Evolutionary conservation across 2,329 filamentous ascomycete species (phyloP), one percentile per base, ranked within the genome.

Genomic region (Cyphellophora attinorum): DNA sequence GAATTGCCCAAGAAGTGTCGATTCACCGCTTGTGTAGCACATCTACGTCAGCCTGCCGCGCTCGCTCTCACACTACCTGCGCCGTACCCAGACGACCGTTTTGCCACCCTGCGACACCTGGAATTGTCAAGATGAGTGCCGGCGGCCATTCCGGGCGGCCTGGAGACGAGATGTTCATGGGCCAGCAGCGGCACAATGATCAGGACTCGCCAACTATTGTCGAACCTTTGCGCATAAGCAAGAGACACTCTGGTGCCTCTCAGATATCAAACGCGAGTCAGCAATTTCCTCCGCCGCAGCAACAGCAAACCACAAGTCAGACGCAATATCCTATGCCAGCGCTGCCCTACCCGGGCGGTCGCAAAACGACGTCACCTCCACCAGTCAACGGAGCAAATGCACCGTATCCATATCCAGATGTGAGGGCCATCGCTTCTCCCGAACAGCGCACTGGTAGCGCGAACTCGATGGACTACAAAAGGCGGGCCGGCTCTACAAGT

Each of bases 201-300:
- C 58, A 60, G 29, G 77, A 85, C 51, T 85, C 83, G 51, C 83
- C 85, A 38, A 84, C 82, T 12, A 42, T 49, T 16, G 74, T 93
- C 48, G 83, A 83, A 51, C 86, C 86, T 40, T 61, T 94, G 60
- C 76, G 85, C 52, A 93, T 93, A 56, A 80, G 79, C 64, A 93
- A 93, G 59, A 76, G 79, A 49, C 44, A 40, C n/a, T 81, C 78
- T 38, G 73, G 79, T 19, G 68, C 68, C 34, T 75, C 75, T 35
- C 54, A 58, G 14, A 41, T 45, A 21, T 56, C 56, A 17, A 52
- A 54, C 6, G 48, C 52, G 13, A 55, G 56, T 31, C 53, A 51
- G 37, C 50, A 53, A 18, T 40, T 37, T n/a, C 45, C 40, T 46
- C 47, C 61, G 52, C 47, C 60, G 39, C 8, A 25, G 21, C 61